A percentile compares a stretch with the other conserved stretches of the same genome.
phyloP scores from a whole-genome alignment of 2,329 filamentous ascomycete genomes.

The Colletotrichum musicola region DNA sequence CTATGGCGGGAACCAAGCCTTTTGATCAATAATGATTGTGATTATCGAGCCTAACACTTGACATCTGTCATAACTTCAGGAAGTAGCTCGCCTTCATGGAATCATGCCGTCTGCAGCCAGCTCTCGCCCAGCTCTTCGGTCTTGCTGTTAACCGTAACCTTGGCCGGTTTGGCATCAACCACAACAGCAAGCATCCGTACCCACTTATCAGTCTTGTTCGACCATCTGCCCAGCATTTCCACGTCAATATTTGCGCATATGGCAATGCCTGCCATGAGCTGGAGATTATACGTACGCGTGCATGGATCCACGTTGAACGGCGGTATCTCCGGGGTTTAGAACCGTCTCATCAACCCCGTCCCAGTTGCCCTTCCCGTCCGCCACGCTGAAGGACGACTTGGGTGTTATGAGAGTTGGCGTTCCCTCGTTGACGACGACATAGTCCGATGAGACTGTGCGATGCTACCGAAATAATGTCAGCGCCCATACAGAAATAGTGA shows the following conservation, averaged over 20 bases:
- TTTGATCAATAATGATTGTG: too few relatives aligned
- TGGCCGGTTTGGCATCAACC: conserved; percentile 10
- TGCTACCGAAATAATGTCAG: not conserved
- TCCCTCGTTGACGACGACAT: conserved; percentile 8
- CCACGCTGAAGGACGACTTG: conserved; percentile 3
- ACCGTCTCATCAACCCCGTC: conserved; percentile 7
- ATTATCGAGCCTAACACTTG: too few relatives aligned
- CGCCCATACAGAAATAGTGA: too few relatives aligned
- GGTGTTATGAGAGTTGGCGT: conserved; percentile 9
- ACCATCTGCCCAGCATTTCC: not conserved
- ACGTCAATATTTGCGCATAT: not conserved
- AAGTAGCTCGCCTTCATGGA: too few relatives aligned
- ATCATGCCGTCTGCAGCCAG: conserved; percentile 6
- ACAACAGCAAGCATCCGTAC: conserved; percentile 16
- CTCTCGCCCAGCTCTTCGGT: not conserved
- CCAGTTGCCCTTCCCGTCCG: conserved; percentile 4
- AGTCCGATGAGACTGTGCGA: conserved; percentile 21
- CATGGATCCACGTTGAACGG: conserved; percentile 18
- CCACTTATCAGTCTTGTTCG: conserved; percentile 4
- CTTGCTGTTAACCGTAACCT: not conserved
- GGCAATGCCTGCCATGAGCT: too few relatives aligned
- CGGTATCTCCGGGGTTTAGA: conserved; percentile 16
- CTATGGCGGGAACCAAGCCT: too few relatives aligned
- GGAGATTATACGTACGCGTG: conserved; percentile 2
- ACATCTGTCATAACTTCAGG: too few relatives aligned